These are phyloP conservation scores for Pichia sp. DNA, from an alignment of 1,139 yeast species.

Conservation along the genomic window DNA sequence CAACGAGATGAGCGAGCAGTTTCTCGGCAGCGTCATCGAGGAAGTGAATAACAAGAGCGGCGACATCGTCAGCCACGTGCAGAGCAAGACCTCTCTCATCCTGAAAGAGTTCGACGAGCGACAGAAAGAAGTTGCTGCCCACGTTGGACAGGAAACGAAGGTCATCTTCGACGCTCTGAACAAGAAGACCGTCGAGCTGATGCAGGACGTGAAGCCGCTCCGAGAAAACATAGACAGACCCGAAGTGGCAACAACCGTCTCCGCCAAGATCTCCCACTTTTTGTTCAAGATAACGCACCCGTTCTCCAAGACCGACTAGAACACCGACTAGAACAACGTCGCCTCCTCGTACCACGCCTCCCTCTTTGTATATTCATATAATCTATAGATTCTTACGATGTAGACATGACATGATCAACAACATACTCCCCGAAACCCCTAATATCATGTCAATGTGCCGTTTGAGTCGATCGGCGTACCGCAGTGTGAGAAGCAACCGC, in stretches of 20 bases:
- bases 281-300: constrained; percentile 5
- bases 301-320: not conserved
- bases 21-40: not conserved
- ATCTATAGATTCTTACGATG: not conserved
- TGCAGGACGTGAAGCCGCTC: not conserved
- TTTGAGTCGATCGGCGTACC: not conserved
- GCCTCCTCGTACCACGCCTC: not conserved
- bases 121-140: not conserved
- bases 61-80: constrained; percentile 15
- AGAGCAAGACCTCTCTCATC: constrained; percentile 36
- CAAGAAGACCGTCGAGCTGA: constrained; percentile 1
- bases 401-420: not conserved
- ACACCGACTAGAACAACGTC: not conserved
- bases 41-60: constrained; percentile 4
- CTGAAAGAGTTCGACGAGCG: constrained; percentile 37
- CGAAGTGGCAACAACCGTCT: not conserved
- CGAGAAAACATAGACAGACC: not conserved
- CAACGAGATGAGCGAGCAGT: constrained; percentile 15
- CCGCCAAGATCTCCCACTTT: not conserved
- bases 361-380: not conserved
- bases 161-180: constrained; percentile 5
- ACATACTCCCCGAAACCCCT: not conserved
- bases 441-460: not conserved
- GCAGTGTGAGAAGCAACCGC: no score
- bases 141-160: not conserved